A percentile compares a stretch with the other conserved stretches of the same genome.
Evolutionary conservation across 78 protist genomes (phyloP).

Genomic region (Chrysochromulina parva): DNA sequence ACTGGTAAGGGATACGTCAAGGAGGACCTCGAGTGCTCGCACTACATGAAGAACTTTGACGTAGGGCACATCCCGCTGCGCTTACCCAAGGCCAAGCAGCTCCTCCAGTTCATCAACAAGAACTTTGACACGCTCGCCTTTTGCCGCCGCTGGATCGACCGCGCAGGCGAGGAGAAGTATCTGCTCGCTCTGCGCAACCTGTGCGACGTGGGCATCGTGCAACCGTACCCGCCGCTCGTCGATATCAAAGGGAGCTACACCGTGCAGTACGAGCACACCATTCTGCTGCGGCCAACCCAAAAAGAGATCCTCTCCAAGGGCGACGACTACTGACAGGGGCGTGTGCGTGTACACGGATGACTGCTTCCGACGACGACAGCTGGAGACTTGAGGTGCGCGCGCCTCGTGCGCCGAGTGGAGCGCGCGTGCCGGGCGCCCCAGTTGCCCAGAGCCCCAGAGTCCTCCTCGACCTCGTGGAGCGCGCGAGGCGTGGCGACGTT

Average conservation of each 20-base stretch:
- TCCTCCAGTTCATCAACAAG: slow-evolving; percentile 79
- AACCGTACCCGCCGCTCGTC: slow-evolving; percentile 90
- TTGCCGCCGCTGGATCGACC: slow-evolving; percentile 86
- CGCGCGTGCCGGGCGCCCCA: too few species aligned
- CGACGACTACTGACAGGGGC: slow-evolving; percentile 80
- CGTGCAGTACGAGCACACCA: slow-evolving; percentile 92
- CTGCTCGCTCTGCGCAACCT: slow-evolving; percentile 75
- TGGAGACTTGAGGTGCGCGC: too few species aligned
- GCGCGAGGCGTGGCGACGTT: too few species aligned
- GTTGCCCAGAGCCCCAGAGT: too few species aligned
- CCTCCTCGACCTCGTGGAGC: too few species aligned
- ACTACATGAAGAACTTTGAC: slow-evolving; percentile 86
- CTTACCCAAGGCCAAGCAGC: slow-evolving; percentile 70
- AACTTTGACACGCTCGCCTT: slow-evolving; percentile 96
- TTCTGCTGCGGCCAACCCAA: slow-evolving; percentile 86
- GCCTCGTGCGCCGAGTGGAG: too few species aligned
- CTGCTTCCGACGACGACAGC: too few species aligned
- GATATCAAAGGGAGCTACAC: slow-evolving; percentile 90
- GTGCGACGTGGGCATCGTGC: slow-evolving; percentile 75
- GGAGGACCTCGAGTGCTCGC: slow-evolving; percentile 91
- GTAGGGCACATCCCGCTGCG: slow-evolving; percentile 3
- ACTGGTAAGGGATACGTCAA: slow-evolving; percentile 86
- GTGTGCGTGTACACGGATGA: too few species aligned
- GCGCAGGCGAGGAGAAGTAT: slow-evolving; percentile 7
- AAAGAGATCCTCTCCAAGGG: slow-evolving; percentile 95